Conservation (phyloP, 495 filamentous ascomycete species). For the Xylaria telfairii region DNA sequence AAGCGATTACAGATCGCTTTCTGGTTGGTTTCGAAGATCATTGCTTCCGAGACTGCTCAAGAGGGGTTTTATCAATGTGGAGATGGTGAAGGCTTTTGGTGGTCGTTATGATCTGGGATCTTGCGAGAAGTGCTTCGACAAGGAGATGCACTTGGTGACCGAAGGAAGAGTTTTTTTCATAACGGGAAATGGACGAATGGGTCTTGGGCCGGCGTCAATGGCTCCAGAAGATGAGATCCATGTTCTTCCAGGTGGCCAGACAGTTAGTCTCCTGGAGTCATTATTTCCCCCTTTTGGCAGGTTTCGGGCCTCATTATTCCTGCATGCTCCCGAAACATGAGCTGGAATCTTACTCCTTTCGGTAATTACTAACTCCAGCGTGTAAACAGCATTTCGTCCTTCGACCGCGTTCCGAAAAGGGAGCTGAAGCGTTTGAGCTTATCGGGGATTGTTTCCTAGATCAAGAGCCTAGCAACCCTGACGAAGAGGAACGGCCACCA, state of each 20-base stretch:
- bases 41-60: background rate
- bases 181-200: background rate
- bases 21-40: background rate
- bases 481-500: background rate
- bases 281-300: no score
- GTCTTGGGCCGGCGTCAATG: slow-evolving; percentile 3
- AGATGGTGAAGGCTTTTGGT: no score
- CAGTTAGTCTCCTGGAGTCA: no score
- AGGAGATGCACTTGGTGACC: background rate
- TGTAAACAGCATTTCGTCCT: slow-evolving; percentile 5
- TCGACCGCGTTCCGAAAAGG: background rate
- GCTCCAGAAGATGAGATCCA: background rate
- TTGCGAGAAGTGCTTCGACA: background rate
- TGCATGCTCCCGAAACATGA: no score
- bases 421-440: background rate
- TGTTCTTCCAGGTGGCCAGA: background rate
- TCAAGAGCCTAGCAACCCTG: background rate
- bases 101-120: no score
- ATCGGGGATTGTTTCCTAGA: background rate
- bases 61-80: no score
- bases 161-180: background rate
- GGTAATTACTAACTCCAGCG: no score
- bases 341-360: no score
- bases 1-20: background rate
- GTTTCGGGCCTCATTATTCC: no score